A percentile compares a stretch with the other conserved stretches of the same genome.
phyloP scores from a whole-genome alignment of 2,329 filamentous ascomycete species.

The Diaporthe citri region DNA sequence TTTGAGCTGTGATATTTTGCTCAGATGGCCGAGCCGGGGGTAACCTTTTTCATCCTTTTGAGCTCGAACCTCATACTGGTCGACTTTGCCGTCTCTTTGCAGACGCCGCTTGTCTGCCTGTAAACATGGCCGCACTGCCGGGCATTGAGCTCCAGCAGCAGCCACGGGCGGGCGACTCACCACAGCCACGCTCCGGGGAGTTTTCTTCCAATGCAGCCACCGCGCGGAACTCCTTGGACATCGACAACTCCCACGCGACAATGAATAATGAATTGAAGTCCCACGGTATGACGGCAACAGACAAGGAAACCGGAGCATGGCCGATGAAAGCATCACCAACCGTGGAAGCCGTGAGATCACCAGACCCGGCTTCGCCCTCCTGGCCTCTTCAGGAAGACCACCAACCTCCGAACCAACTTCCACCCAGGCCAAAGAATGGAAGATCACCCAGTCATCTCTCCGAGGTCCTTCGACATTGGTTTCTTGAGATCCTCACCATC shows the following conservation, averaged over 20 bases:
- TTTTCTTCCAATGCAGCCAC: neutral
- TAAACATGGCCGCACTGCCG: slow-evolving; percentile 24
- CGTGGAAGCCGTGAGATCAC: neutral
- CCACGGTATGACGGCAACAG: neutral
- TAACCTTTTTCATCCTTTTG: neutral
- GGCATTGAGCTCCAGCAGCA: slow-evolving; percentile 33
- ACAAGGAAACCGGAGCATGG: neutral
- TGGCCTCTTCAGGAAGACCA: slow-evolving; percentile 27
- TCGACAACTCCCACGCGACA: neutral
- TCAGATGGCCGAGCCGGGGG: neutral
- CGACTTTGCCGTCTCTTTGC: neutral
- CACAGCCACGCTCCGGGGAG: neutral
- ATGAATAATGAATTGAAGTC: neutral
- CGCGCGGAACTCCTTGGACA: neutral
- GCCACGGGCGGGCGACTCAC: neutral
- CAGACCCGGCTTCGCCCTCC: neutral
- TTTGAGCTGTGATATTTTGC: slow-evolving; percentile 5
- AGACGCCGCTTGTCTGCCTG: slow-evolving; percentile 14
- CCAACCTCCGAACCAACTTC: neutral
- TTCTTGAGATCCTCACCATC: slow-evolving; percentile 35
- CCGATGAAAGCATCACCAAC: neutral
- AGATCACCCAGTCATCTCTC: slow-evolving; percentile 27
- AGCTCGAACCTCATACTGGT: slow-evolving; percentile 11
- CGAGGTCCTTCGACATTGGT: slow-evolving; percentile 33
- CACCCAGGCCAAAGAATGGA: neutral